Evolutionary conservation across 2,329 filamentous ascomycete genomes (phyloP).

Genomic region (Purpureocillium takamizusanense): DNA sequence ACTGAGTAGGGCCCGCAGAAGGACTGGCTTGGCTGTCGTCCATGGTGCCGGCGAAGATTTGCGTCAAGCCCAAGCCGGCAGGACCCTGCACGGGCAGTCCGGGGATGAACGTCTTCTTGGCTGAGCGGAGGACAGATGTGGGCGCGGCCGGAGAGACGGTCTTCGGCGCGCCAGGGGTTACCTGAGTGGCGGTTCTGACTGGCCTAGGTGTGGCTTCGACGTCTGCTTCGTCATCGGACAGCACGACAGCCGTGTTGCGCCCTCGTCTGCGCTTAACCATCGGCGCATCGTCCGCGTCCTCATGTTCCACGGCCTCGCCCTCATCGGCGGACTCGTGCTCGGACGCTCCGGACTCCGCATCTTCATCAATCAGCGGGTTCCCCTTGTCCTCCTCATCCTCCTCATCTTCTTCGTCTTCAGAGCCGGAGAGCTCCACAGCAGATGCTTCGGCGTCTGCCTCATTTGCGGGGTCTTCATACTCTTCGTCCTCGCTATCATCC

Average conservation of each 20-base stretch:
- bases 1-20: slow-evolving; percentile 26
- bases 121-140: slow-evolving; percentile 57
- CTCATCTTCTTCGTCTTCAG: slow-evolving; percentile 27
- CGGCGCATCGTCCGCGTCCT: slow-evolving; percentile 28
- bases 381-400: slow-evolving; percentile 22
- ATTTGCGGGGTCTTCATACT: slow-evolving; percentile 30
- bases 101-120: slow-evolving; percentile 61
- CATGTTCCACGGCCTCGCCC: slow-evolving; percentile 21
- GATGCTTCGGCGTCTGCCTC: slow-evolving; percentile 28
- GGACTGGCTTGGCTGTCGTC: slow-evolving; percentile 46
- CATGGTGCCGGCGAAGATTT: slow-evolving; percentile 88
- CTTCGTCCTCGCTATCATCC: slow-evolving; percentile 49
- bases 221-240: slow-evolving; percentile 52
- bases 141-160: slow-evolving; percentile 45
- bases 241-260: slow-evolving; percentile 40
- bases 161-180: slow-evolving; percentile 32
- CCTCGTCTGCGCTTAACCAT: slow-evolving; percentile 33
- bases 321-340: slow-evolving; percentile 22
- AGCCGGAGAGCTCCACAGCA: slow-evolving; percentile 34
- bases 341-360: slow-evolving; percentile 25
- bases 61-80: slow-evolving; percentile 67
- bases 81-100: slow-evolving; percentile 52
- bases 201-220: slow-evolving; percentile 39
- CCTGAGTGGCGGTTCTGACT: slow-evolving; percentile 25
- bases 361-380: slow-evolving; percentile 27